Conservation (phyloP, 78 protist genomes). For the Parvularia atlantis region DNA sequence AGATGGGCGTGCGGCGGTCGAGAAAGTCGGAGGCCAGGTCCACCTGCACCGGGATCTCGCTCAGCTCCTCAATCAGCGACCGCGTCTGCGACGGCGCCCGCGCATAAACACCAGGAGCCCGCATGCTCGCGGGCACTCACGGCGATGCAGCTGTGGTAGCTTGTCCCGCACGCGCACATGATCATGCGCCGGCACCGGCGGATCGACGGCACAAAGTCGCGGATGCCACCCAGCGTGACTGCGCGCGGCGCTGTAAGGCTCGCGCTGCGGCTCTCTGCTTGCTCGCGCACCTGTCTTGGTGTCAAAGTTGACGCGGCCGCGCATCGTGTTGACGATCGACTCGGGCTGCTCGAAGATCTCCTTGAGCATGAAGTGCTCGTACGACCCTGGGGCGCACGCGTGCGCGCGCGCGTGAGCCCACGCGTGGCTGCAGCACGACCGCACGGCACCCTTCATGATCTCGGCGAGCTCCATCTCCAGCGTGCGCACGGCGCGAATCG, state of each 20-base stretch:
- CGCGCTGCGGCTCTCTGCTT: too few relatives aligned
- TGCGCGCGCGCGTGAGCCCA: too few relatives aligned
- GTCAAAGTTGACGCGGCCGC: slow-evolving; percentile 53
- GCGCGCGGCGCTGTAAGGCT: too few relatives aligned
- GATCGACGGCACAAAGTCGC: neutral
- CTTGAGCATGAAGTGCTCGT: slow-evolving; percentile 85
- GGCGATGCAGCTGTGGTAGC: slow-evolving; percentile 48
- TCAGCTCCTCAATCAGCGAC: slow-evolving; percentile 39
- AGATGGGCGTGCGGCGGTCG: slow-evolving; percentile 53
- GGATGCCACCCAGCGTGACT: slow-evolving; percentile 26
- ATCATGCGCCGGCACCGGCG: slow-evolving; percentile 51
- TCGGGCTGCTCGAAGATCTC: slow-evolving; percentile 95
- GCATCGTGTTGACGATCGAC: slow-evolving; percentile 58
- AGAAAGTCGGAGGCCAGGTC: slow-evolving; percentile 64
- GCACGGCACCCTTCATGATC: slow-evolving; percentile 41
- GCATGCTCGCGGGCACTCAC: slow-evolving; percentile 5
- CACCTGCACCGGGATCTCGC: slow-evolving; percentile 31
- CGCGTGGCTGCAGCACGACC: too few relatives aligned
- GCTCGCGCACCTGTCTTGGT: too few relatives aligned
- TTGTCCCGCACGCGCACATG: slow-evolving; percentile 83
- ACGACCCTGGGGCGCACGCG: too few relatives aligned
- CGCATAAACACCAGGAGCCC: neutral
- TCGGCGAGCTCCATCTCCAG: slow-evolving; percentile 49
- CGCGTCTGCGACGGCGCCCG: neutral
- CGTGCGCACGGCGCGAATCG: neutral